phyloP scores from a whole-genome alignment of 2,329 filamentous ascomycete species.

The Neofusicoccum laricinum region DNA sequence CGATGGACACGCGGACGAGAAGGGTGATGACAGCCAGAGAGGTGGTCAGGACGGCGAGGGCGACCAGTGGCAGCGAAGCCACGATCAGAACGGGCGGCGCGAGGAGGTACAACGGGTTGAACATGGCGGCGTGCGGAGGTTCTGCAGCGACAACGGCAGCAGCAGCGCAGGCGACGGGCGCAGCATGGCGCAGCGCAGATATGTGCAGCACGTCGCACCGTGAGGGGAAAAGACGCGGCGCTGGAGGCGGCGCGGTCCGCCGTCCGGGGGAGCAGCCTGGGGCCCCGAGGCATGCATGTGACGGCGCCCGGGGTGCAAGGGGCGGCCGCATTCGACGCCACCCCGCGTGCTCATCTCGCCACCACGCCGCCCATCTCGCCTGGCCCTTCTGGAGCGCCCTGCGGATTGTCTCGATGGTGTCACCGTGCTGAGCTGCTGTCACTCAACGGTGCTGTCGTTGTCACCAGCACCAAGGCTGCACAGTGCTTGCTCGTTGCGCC shows the following conservation, averaged over 20 bases:
- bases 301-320: not conserved
- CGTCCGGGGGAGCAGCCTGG: constrained; percentile 4
- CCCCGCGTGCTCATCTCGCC: no score
- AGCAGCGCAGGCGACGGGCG: not conserved
- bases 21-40: constrained; percentile 37
- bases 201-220: not conserved
- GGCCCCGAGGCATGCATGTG: constrained; percentile 11
- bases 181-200: constrained; percentile 5
- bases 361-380: no score
- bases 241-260: constrained; percentile 7
- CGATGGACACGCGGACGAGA: constrained; percentile 37
- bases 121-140: constrained; percentile 4
- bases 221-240: constrained; percentile 5
- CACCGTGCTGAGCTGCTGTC: no score
- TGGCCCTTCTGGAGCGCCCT: no score
- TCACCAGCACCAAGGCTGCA: no score
- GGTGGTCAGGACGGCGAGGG: constrained; percentile 39
- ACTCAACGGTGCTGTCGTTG: no score
- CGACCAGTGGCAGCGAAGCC: constrained; percentile 37
- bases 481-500: no score
- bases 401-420: no score
- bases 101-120: constrained; percentile 29
- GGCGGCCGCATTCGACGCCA: not conserved
- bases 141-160: not conserved
- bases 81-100: constrained; percentile 36